Base-by-base conservation (phyloP, 1,284 basidiomycete species). In the Exobasidium cylindrosporum region DNA sequence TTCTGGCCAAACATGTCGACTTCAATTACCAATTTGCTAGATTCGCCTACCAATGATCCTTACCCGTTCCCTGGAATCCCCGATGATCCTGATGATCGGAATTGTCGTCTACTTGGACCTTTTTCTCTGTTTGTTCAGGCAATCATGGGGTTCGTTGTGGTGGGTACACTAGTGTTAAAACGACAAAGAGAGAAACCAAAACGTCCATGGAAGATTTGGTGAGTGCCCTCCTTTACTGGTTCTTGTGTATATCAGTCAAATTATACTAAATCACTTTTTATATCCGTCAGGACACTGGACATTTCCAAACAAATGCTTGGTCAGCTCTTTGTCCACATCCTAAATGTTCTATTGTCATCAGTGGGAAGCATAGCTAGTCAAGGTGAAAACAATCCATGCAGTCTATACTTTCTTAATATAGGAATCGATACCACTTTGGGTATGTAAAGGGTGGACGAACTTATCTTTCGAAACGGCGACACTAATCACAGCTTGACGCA, bases 351-450 rank as follows among this genome's bases (percentile, higher is more conserved):
- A n/a, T 65, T 72, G 10, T 72, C 69, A 43, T 65, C 64, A 52
- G 63, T 69, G 53, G 71, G 69, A 13, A 68, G 67, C 26, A 68
- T 65, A 45, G 62, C 65, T 46, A 17, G 49, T 17, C 17, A 60
- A 10, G 58, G 24, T 11, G 30, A 31, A n/a, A 35, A 45, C 10
- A 78, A 78, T 40, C 73, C 79, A 1, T 78, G 77, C 66, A 72
- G 74, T 13, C 68, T 80, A 64, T 97, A 97, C 82, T 96, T 97
- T 79, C 86, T 97, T 62, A 95, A 97, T 77, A 90, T 98, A 60
- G 83, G 95, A 32, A 84, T 97, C 65, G 95, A 98, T 81, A 97
- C 94, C 21, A 97, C 94, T 0, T n/a, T n/a, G n/a, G n/a, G n/a
- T n/a, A n/a, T n/a, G n/a, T n/a, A n/a, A n/a, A n/a, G n/a, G n/a